These are phyloP conservation scores for Penicillium sp. DNA, from an alignment of 2,329 filamentous ascomycete species.

Conservation along the genomic window DNA sequence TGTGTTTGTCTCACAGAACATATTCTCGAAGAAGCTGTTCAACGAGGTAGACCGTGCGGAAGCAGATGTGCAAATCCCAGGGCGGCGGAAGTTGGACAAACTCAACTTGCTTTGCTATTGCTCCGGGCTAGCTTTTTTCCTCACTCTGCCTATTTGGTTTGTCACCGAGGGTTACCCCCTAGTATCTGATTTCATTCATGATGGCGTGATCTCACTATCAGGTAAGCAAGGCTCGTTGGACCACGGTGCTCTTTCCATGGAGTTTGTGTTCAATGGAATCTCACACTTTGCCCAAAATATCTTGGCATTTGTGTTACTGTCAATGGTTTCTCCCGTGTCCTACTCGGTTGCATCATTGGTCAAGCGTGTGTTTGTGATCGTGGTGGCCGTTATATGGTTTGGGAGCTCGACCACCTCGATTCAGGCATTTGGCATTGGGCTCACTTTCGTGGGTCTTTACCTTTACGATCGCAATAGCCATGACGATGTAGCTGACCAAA, in stretches of 20 bases:
- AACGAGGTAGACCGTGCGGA: slow-evolving; percentile 88
- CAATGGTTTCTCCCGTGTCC: slow-evolving; percentile 91
- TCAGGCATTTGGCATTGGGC: slow-evolving; percentile 78
- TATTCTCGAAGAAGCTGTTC: slow-evolving; percentile 96
- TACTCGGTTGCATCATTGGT: slow-evolving; percentile 95
- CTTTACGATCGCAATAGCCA: slow-evolving; percentile 92
- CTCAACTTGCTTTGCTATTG: slow-evolving; percentile 96
- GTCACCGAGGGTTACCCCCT: slow-evolving; percentile 82
- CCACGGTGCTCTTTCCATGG: slow-evolving; percentile 63
- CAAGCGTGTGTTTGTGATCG: slow-evolving; percentile 95
- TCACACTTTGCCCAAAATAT: slow-evolving; percentile 98
- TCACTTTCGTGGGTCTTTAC: slow-evolving; percentile 91
- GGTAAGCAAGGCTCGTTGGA: slow-evolving; percentile 72
- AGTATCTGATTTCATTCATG: slow-evolving; percentile 72
- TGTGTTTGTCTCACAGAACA: slow-evolving; percentile 97
- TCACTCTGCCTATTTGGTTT: slow-evolving; percentile 90
- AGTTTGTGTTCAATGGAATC: slow-evolving; percentile 94
- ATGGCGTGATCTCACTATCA: slow-evolving; percentile 74
- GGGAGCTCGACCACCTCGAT: slow-evolving; percentile 79
- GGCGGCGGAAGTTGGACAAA: slow-evolving; percentile 83
- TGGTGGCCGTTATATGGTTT: slow-evolving; percentile 95
- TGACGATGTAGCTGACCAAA: slow-evolving; percentile 80
- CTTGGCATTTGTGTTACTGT: slow-evolving; percentile 86
- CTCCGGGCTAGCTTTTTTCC: slow-evolving; percentile 84
- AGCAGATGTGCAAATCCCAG: slow-evolving; percentile 61